A percentile compares a stretch with the other conserved stretches of the same genome.
Evolutionary conservation across 2,329 filamentous ascomycete species (phyloP).

Genomic region (Arthrobotrys megalospora): DNA sequence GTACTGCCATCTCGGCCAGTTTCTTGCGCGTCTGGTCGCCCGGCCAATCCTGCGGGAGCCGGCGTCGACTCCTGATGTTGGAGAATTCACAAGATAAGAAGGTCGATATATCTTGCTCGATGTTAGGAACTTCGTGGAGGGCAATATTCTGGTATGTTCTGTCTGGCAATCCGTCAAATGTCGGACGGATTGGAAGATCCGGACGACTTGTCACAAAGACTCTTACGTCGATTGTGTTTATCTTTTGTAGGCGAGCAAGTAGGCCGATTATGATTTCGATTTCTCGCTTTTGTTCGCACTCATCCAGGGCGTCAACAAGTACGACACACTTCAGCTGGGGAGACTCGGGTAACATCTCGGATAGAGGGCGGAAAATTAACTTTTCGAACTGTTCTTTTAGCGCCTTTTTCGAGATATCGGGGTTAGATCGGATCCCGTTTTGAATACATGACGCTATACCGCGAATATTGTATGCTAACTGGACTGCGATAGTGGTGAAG

Average conservation of each 20-base stretch:
- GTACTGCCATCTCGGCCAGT: conserved; percentile 61
- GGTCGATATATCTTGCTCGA: conserved; percentile 64
- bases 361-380: background rate
- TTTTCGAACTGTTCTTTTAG: conserved; percentile 27
- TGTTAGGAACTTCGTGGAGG: conserved; percentile 46
- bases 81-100: conserved; percentile 61
- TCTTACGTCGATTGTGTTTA: conserved; percentile 32
- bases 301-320: conserved; percentile 65
- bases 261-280: conserved; percentile 65
- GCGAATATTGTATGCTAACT: background rate
- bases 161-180: too few species aligned
- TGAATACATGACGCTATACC: background rate
- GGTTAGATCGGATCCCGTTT: background rate
- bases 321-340: background rate
- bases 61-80: conserved; percentile 50
- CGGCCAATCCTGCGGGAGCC: conserved; percentile 49
- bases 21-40: conserved; percentile 49
- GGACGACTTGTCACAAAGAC: conserved; percentile 63
- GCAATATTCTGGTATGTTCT: conserved; percentile 34
- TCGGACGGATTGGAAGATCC: conserved; percentile 62
- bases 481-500: conserved; percentile 4
- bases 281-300: conserved; percentile 63
- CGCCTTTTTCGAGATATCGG: background rate
- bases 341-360: background rate
- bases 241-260: conserved; percentile 55